Conservation (phyloP, 1,284 basidiomycete genomes). For the Schizophyllum commune region DNA sequence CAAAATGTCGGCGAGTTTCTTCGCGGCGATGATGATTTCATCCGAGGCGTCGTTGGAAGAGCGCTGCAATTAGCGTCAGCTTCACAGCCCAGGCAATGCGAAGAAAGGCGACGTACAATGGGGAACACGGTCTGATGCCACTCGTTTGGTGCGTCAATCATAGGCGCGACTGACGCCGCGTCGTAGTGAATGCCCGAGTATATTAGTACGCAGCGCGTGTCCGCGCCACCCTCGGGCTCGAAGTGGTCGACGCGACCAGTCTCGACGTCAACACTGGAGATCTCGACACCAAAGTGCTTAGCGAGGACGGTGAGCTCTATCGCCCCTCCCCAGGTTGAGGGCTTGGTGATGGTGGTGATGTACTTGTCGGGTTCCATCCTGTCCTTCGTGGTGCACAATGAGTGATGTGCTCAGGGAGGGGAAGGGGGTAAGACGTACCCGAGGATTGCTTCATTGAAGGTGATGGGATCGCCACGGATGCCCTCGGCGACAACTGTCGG, state of each 20-base stretch:
- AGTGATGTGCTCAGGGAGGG: constrained; percentile 3
- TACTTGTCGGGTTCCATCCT: constrained; percentile 71
- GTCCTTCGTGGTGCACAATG: neutral
- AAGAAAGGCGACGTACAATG: constrained; percentile 27
- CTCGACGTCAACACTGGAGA: constrained; percentile 85
- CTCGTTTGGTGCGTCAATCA: constrained; percentile 62
- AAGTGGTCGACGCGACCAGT: constrained; percentile 87
- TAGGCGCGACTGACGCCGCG: constrained; percentile 76
- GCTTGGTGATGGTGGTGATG: constrained; percentile 71
- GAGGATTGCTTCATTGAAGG: constrained; percentile 77
- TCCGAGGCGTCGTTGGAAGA: constrained; percentile 33
- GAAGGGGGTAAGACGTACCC: constrained; percentile 43
- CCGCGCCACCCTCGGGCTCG: constrained; percentile 35
- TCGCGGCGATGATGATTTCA: constrained; percentile 57
- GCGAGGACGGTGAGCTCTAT: constrained; percentile 85
- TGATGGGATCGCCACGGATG: constrained; percentile 62
- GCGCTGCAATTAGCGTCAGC: constrained; percentile 8
- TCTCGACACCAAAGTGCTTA: constrained; percentile 75
- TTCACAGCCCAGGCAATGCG: neutral
- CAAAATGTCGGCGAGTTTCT: constrained; percentile 65
- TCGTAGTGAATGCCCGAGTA: constrained; percentile 97
- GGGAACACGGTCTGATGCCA: constrained; percentile 89
- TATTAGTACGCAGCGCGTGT: constrained; percentile 55
- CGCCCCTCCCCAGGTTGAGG: constrained; percentile 87
- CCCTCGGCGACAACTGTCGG: constrained; percentile 73